Percentiles rank a stretch among this genome's conserved stretches.
Evolutionary conservation across 2,329 filamentous ascomycete genomes (phyloP).

Genomic region (Elsinoe necatrix): DNA sequence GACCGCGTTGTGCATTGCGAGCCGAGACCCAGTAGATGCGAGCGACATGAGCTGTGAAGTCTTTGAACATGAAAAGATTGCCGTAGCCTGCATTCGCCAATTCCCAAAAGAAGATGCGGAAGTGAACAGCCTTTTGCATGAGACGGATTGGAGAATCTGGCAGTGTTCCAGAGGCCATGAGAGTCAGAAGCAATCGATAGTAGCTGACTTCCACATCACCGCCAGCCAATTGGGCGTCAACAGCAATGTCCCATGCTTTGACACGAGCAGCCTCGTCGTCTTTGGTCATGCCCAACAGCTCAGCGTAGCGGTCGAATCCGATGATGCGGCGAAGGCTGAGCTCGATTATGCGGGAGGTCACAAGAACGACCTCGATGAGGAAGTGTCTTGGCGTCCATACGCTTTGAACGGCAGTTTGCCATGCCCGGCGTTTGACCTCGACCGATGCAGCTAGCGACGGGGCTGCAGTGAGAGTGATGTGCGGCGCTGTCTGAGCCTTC

Average conservation of each 20-base stretch:
- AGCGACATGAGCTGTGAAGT: conserved; percentile 64
- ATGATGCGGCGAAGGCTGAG: conserved; percentile 70
- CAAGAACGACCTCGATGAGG: conserved; percentile 72
- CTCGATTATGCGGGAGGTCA: conserved; percentile 72
- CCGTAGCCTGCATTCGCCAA: conserved; percentile 57
- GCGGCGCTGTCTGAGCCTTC: conserved; percentile 32
- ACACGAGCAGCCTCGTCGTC: conserved; percentile 80
- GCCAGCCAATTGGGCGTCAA: conserved; percentile 86
- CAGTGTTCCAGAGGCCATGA: conserved; percentile 79
- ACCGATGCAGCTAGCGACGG: conserved; percentile 74
- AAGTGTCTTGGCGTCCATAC: conserved; percentile 88
- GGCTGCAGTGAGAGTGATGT: conserved; percentile 39
- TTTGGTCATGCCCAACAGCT: conserved; percentile 68
- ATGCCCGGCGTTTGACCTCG: conserved; percentile 76
- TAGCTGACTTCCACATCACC: conserved; percentile 85
- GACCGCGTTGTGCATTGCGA: conserved; percentile 49
- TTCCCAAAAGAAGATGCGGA: conserved; percentile 82
- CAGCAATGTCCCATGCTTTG: conserved; percentile 86
- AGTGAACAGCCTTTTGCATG: conserved; percentile 87
- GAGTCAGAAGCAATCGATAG: conserved; percentile 72
- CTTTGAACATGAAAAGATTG: conserved; percentile 55
- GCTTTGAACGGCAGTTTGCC: conserved; percentile 86
- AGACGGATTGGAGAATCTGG: conserved; percentile 73
- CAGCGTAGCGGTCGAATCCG: conserved; percentile 67
- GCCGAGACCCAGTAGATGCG: conserved; percentile 75